Evolutionary conservation across 768 basidiomycete genomes (phyloP).

Genomic region (Coprinellus micaceus): DNA sequence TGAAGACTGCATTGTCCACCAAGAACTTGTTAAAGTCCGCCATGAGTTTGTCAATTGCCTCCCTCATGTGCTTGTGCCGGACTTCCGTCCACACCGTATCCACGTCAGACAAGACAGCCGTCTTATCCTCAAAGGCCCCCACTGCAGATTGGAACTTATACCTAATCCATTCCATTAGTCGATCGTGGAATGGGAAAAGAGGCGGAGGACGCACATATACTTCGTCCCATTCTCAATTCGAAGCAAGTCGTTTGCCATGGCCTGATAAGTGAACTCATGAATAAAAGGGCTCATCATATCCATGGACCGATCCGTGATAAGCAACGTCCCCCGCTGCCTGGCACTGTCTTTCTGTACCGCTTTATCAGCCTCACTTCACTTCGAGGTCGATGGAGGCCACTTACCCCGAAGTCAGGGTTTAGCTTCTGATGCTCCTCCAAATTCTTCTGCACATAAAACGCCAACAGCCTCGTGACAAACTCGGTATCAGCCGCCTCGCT

Average conservation of each 20-base stretch:
- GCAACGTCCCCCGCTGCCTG: constrained; percentile 73
- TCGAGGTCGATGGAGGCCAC: constrained; percentile 29
- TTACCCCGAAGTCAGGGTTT: constrained; percentile 85
- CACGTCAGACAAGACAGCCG: constrained; percentile 76
- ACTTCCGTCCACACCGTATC: constrained; percentile 91
- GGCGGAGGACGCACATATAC: constrained; percentile 65
- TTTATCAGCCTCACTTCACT: not conserved
- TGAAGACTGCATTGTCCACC: constrained; percentile 91
- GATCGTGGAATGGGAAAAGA: not conserved
- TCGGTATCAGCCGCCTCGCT: constrained; percentile 72
- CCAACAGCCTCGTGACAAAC: constrained; percentile 76
- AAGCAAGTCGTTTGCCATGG: constrained; percentile 94
- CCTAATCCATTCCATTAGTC: constrained; percentile 37
- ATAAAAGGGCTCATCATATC: constrained; percentile 86
- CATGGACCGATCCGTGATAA: constrained; percentile 97
- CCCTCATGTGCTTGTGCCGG: constrained; percentile 98
- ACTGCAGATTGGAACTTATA: constrained; percentile 91
- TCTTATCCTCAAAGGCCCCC: constrained; percentile 86
- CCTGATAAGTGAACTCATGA: constrained; percentile 99
- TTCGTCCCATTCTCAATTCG: constrained; percentile 81
- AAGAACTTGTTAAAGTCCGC: constrained; percentile 92
- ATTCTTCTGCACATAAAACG: constrained; percentile 77
- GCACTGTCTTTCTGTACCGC: constrained; percentile 53
- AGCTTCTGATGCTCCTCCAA: constrained; percentile 84
- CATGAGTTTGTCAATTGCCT: constrained; percentile 97